phyloP scores from a whole-genome alignment of 768 basidiomycete species.

The Phylloporus sp. region DNA sequence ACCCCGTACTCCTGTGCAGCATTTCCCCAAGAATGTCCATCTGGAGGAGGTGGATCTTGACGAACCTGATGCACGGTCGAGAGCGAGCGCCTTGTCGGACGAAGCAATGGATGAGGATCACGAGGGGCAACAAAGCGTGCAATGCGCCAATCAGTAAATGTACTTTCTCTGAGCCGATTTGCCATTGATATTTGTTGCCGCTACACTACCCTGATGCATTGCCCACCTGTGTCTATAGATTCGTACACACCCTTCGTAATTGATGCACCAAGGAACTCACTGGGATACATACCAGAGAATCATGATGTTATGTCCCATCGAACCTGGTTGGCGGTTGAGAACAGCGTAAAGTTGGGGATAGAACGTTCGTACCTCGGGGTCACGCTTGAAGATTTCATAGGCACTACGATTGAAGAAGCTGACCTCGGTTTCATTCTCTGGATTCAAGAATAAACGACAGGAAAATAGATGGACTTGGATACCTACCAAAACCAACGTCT shows the following conservation, averaged over 20 bases:
- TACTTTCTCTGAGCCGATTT: slow-evolving; percentile 4
- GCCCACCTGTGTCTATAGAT: slow-evolving; percentile 28
- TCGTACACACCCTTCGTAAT: slow-evolving; percentile 25
- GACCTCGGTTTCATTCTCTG: slow-evolving; percentile 95
- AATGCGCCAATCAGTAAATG: slow-evolving; percentile 86
- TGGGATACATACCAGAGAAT: neutral
- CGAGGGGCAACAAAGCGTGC: slow-evolving; percentile 75
- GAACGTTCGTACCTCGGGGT: slow-evolving; percentile 64
- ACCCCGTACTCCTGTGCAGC: slow-evolving; percentile 63
- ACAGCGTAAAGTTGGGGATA: neutral
- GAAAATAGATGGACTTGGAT: neutral
- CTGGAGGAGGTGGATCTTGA: slow-evolving; percentile 85
- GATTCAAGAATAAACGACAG: neutral
- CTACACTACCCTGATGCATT: slow-evolving; percentile 20
- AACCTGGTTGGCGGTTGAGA: slow-evolving; percentile 12
- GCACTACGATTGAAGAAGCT: slow-evolving; percentile 80
- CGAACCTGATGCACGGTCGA: slow-evolving; percentile 62
- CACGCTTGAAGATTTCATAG: slow-evolving; percentile 77
- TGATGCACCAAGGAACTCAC: slow-evolving; percentile 21
- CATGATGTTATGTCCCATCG: slow-evolving; percentile 26
- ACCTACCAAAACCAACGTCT: slow-evolving; percentile 72
- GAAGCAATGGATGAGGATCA: slow-evolving; percentile 93
- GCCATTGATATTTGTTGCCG: slow-evolving; percentile 17
- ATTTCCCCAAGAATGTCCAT: slow-evolving; percentile 59
- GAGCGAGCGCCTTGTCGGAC: slow-evolving; percentile 49